Evolutionary conservation across 2,329 filamentous ascomycete species (phyloP).

Genomic region (Acarospora socialis): DNA sequence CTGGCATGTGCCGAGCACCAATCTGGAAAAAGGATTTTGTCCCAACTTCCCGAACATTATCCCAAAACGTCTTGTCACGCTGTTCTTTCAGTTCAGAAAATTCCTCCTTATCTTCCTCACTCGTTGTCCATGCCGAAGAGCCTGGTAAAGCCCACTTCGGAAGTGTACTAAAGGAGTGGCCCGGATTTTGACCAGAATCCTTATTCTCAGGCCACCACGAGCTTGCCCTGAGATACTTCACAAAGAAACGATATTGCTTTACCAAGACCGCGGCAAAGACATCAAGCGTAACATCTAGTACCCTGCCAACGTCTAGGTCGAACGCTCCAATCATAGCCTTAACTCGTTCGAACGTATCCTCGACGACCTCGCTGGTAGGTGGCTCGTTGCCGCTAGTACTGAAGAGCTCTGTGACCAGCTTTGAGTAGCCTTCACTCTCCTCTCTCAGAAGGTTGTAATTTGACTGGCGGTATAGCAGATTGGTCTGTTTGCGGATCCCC

Average conservation of each 20-base stretch:
- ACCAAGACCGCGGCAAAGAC: slow-evolving; percentile 89
- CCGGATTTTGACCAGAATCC: slow-evolving; percentile 35
- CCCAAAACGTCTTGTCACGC: slow-evolving; percentile 70
- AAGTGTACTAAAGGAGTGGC: slow-evolving; percentile 38
- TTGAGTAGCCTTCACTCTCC: slow-evolving; percentile 93
- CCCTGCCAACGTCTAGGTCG: slow-evolving; percentile 87
- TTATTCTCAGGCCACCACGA: slow-evolving; percentile 86
- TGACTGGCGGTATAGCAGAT: slow-evolving; percentile 83
- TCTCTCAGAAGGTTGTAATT: slow-evolving; percentile 94
- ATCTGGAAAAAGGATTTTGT: slow-evolving; percentile 82
- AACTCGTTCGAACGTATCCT: slow-evolving; percentile 77
- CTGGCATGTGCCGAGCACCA: slow-evolving; percentile 53
- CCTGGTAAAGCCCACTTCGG: slow-evolving; percentile 73
- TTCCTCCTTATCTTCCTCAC: slow-evolving; percentile 52
- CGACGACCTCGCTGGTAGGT: slow-evolving; percentile 60
- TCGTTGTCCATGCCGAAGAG: slow-evolving; percentile 47
- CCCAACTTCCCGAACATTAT: slow-evolving; percentile 58
- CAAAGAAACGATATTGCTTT: slow-evolving; percentile 85
- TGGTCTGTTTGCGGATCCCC: slow-evolving; percentile 80
- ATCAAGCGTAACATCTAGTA: slow-evolving; percentile 85
- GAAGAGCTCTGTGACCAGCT: slow-evolving; percentile 90
- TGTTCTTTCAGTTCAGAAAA: slow-evolving; percentile 42
- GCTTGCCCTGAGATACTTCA: slow-evolving; percentile 79
- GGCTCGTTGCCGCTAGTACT: slow-evolving; percentile 65
- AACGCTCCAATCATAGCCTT: slow-evolving; percentile 95